Evolutionary conservation across 2,329 filamentous ascomycete species (phyloP), one percentile per base, ranked within the genome.

Genomic region (Gliomastix tumulicola): DNA sequence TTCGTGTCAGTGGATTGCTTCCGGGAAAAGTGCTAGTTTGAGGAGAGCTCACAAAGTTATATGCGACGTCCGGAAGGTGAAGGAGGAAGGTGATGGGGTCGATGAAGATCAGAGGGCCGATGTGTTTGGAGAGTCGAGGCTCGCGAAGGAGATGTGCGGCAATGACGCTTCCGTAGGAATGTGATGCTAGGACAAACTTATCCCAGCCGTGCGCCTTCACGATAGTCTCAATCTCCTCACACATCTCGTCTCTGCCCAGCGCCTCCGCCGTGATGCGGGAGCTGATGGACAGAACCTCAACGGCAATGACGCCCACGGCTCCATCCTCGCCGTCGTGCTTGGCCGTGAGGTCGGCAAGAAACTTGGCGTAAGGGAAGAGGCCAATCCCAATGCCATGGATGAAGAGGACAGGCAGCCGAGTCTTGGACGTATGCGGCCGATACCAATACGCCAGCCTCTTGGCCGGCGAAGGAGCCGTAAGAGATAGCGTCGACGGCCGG

Each of bases 351-450:
- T 71, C 66, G 22, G 57, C 51, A 3, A 86, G 58, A 48, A 82
- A 82, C 13, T 59, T 53, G 11, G 69, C 60, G 46, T 85, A 83
- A 1, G 79, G 71, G 50, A 74, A 73, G 3, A 86, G 66, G 0
- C 82, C 82, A 39, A 86, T 67, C 30, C 82, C 80, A 34, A 85
- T 83, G 13, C 82, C 82, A 46, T 86, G 82, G 33, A 85, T 66
- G 56, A 84, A 85, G 5, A 87, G 56, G 7, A 86, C 56, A 0
- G 82, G 82, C 1, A 73, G 57, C n/a, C n/a, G n/a, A n/a, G n/a
- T n/a, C n/a, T n/a, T n/a, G n/a, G n/a, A n/a, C 35, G 66, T 67
- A 49, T 85, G 81, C 6, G 76, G 75, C 3, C 73, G 70, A 47
- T 80, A 65, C 76, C 79, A 86, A 61, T 87, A 86, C 42, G 71